Base-by-base conservation (phyloP, 2,329 filamentous ascomycete genomes). In the Penicillium aurantiogriseum region DNA sequence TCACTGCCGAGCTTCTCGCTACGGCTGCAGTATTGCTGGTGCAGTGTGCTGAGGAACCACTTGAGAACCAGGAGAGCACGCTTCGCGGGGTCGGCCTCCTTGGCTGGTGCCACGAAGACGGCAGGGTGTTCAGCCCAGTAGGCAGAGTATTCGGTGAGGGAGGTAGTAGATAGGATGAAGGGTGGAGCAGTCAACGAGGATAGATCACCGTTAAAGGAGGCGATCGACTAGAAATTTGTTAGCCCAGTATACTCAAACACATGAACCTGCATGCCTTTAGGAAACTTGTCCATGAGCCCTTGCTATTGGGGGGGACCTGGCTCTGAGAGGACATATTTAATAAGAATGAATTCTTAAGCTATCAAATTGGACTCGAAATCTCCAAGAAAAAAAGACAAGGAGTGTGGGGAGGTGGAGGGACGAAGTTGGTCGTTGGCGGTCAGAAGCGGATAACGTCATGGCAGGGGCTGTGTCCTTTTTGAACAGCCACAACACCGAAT, bases 41-140 rank as follows among this genome's bases (percentile, higher is more conserved):
- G 96, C 51, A 97, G 81, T 4, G 92, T 96, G 69, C 87, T 92
- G 54, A 97, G 79, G 79, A 97, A 97, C 93, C 93, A 97, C 76
- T 93, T 95, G 67, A 97, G 80, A n/a, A 97, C 93, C 35, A 93
- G 81, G 64, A 96, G 78, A 21, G 91, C 88, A 60, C 93, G 87
- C 80, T 91, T 94, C 68, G 89, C 85, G 0, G 92, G 84, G 72
- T 96, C 89, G 51, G 86, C 68, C 74, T 96, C 92, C 57, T 83
- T 82, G 48, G 91, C 89, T 3, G 93, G 91, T 13, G 92, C 92
- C 58, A 91, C 86, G 66, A 97, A 89, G 59, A 96, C 77, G 19
- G 80, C 76, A 4, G 90, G 90, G 69, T 92, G 88, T 66, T 91
- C 89, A 61, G 87, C 87, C 90, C 90, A 93, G 79, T 92, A 92